These are phyloP conservation scores for Mycena polygramma DNA, from an alignment of 768 basidiomycete genomes.

Conservation along the genomic window DNA sequence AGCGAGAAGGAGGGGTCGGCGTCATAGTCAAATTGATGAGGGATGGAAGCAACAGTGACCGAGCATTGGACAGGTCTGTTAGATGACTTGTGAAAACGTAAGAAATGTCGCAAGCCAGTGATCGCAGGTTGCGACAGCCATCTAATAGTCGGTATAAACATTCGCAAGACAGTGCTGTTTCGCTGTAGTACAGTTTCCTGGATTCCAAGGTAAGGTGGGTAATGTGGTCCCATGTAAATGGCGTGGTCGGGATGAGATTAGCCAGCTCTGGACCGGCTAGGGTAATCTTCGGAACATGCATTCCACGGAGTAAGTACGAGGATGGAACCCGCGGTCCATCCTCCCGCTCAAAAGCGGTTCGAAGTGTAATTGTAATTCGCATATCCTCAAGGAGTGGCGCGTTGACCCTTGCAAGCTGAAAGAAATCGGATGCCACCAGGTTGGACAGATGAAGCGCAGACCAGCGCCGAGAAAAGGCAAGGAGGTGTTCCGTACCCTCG, in stretches of 20 bases:
- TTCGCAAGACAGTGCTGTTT: too few species aligned
- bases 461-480: background rate
- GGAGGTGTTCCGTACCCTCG: background rate
- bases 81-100: too few species aligned
- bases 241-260: background rate
- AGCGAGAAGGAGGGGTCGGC: background rate
- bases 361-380: background rate
- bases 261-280: background rate
- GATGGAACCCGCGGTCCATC: background rate
- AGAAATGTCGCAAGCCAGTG: background rate
- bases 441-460: background rate
- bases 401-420: background rate
- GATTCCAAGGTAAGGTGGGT: background rate
- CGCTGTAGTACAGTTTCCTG: background rate
- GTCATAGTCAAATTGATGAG: background rate
- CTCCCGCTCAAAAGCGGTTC: background rate
- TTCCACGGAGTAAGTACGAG: background rate
- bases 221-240: background rate
- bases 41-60: background rate
- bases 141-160: background rate
- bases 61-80: too few species aligned
- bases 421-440: background rate
- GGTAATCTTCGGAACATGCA: background rate
- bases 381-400: background rate
- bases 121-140: background rate